Evolutionary conservation across 176 grass and related monocot species (phyloP).

Genomic region (Cenchrus purpureus): DNA sequence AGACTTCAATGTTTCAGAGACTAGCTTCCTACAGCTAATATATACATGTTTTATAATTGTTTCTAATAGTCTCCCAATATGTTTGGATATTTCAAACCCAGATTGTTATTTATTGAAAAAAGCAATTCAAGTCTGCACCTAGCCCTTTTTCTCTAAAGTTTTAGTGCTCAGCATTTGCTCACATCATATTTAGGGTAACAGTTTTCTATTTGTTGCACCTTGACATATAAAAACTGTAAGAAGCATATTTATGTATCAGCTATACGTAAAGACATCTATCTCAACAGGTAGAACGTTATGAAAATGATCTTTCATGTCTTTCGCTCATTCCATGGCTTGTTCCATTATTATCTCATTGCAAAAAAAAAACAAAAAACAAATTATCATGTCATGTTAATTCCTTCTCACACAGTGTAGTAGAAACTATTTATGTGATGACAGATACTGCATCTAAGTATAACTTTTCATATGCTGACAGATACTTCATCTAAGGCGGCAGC

Average conservation of each 20-base stretch:
- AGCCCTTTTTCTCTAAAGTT: background rate
- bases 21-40: too few relatives aligned
- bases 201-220: background rate
- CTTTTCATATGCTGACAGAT: slow-evolving; percentile 53
- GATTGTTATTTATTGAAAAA: background rate
- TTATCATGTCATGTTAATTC: background rate
- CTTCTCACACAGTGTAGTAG: background rate
- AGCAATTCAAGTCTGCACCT: background rate
- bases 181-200: background rate
- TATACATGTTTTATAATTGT: background rate
- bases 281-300: background rate
- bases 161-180: background rate
- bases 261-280: background rate
- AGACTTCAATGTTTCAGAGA: background rate
- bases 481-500: slow-evolving; percentile 68
- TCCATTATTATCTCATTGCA: background rate
- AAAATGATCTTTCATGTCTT: background rate
- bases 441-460: slow-evolving; percentile 59
- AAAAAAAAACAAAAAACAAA: background rate
- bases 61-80: background rate
- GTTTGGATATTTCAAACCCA: background rate
- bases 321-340: background rate
- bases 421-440: slow-evolving; percentile 38
- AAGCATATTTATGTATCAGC: background rate
- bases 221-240: background rate